Evolutionary conservation across 225 moss, liverwort and hornwort species (phyloP).

Genomic region (Antitrichia curtipendula): DNA sequence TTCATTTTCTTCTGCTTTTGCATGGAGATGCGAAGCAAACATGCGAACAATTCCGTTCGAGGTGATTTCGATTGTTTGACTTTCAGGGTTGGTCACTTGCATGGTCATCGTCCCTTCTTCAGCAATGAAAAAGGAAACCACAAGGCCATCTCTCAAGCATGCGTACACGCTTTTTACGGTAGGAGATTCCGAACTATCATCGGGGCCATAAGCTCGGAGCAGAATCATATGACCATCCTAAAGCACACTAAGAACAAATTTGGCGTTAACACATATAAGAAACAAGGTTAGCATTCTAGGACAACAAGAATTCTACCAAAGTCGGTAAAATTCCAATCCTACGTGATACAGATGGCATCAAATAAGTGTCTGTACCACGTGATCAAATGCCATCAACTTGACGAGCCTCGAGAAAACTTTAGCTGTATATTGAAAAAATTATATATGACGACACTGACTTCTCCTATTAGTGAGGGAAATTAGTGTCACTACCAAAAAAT

Average conservation of each 20-base stretch:
- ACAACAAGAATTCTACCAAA: not conserved
- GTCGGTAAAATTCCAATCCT: not conserved
- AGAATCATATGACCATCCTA: conserved; percentile 76
- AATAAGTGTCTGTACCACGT: too few species aligned
- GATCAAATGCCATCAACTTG: not conserved
- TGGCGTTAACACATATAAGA: not conserved
- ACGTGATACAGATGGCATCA: not conserved
- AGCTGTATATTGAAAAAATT: not conserved
- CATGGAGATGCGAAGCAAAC: conserved; percentile 34
- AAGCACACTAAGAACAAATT: not conserved
- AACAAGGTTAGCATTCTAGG: not conserved
- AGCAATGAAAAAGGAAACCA: conserved; percentile 62
- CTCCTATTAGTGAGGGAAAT: not conserved
- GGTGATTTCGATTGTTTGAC: conserved; percentile 68
- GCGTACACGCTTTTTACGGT: conserved; percentile 33
- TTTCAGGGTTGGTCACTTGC: conserved; percentile 55
- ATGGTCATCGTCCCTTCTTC: conserved; percentile 57
- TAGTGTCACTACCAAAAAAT: not conserved
- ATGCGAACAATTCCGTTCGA: conserved; percentile 59
- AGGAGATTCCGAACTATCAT: conserved; percentile 10
- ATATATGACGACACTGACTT: not conserved
- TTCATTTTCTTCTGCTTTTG: not conserved
- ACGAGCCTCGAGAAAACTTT: not conserved
- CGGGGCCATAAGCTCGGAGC: conserved; percentile 39
- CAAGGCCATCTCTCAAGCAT: conserved; percentile 71